A percentile compares a stretch with the other conserved stretches of the same genome.
Conservation (phyloP, 2,329 filamentous ascomycete genomes). For the Diplodia sapinea region DNA sequence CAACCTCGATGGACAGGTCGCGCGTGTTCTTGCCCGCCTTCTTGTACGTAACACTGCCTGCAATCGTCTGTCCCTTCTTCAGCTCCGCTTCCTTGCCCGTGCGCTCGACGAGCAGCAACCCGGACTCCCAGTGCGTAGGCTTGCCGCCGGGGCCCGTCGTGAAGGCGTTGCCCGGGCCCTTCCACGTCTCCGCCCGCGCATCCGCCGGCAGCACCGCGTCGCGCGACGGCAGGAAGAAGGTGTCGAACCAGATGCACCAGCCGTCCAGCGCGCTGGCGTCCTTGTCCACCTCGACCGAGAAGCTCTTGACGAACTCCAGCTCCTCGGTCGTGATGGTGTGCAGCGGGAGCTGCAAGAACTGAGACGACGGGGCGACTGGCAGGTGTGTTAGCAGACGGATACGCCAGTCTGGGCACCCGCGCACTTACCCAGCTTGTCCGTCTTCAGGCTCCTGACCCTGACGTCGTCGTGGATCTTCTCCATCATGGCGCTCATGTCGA, state of each 20-base stretch:
- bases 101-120: slow-evolving; percentile 72
- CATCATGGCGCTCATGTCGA: slow-evolving; percentile 92
- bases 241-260: slow-evolving; percentile 92
- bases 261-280: slow-evolving; percentile 78
- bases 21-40: slow-evolving; percentile 59
- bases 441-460: slow-evolving; percentile 37
- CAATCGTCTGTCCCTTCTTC: slow-evolving; percentile 64
- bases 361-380: slow-evolving; percentile 54
- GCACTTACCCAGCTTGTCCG: slow-evolving; percentile 57
- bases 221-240: slow-evolving; percentile 76
- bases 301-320: slow-evolving; percentile 74
- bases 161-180: slow-evolving; percentile 64
- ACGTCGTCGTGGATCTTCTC: slow-evolving; percentile 78
- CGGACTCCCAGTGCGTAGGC: slow-evolving; percentile 91
- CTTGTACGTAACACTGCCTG: slow-evolving; percentile 72
- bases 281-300: slow-evolving; percentile 65
- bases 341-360: slow-evolving; percentile 78
- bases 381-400: slow-evolving; percentile 35
- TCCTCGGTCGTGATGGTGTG: slow-evolving; percentile 74
- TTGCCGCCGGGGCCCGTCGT: slow-evolving; percentile 80
- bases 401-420: slow-evolving; percentile 30
- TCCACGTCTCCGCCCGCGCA: slow-evolving; percentile 67
- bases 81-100: slow-evolving; percentile 55
- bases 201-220: slow-evolving; percentile 54
- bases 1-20: slow-evolving; percentile 48